Base-by-base conservation (phyloP, 805 yeast genomes). In the Ogataea haglerorum region DNA sequence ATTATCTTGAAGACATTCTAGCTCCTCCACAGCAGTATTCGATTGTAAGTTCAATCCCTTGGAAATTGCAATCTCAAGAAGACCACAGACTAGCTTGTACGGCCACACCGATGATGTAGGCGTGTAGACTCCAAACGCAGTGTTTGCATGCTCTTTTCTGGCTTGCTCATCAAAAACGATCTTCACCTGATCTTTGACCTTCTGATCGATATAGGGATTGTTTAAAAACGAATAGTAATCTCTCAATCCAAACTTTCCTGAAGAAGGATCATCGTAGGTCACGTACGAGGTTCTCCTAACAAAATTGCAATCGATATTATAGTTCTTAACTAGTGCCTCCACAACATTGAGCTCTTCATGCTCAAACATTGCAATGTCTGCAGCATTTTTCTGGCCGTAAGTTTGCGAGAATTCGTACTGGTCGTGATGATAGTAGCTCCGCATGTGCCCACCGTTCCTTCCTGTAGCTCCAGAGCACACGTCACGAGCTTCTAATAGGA, bases 21-120 rank as follows among this genome's bases (percentile, higher is more conserved):
- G 60, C 4, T 52, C 43, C 1, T 51, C 48, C 5, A 66, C 76
- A 2, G 61, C 57, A 1, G 76, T 70, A 41, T 70, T 60, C 1
- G 77, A 60, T 40, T 71, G 72, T 23, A 72, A 44, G 34, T 69
- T 62, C 26, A 70, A 51, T 4, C 75, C 75, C 17, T 54, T 53
- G 10, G 48, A 43, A 4, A 71, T 54, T 19, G 65, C 52, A 13
- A 46, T 47, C 38, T 60, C 53, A 25, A 72, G 45, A 8, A 73
- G 43, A 1, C 58, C 53, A 9, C 60, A 53, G 32, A 69, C 62
- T 9, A 73, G 54, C 45, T 66, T 66, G 53, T 72, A 69, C 8
- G 77, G 75, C 65, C 75, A 72, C 30, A 72, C 49, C 4, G 70
- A 61, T 2, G 69, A 64, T 3, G 76, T 72, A 7, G 74, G 73